Base-by-base conservation (phyloP, 129 eudicot species). In the Heracleum sosnowskyi region DNA sequence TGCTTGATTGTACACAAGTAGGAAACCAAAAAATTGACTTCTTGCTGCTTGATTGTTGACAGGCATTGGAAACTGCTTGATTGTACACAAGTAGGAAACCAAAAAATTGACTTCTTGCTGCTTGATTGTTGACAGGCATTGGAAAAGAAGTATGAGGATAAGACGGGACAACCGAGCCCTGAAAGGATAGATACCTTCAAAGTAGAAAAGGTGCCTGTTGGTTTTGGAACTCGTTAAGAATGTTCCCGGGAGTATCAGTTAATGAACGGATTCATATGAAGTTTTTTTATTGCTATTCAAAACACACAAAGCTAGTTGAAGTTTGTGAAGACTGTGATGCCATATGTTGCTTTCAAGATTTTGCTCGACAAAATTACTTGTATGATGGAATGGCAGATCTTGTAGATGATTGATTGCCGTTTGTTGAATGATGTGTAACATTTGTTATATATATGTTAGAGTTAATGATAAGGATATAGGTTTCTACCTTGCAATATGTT, bases 141-240 rank as follows among this genome's bases (percentile, higher is more conserved):
- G 80, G 98, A 95, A 83, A 85, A 84, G 82, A 88, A 90, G 77
- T 94, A 85, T 5, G 96, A 91, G 85, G 90, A 87, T 29, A 81
- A 69, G 80, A 91, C 94, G 36, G 97, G 98, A 66, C 49, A 81
- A 81, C 76, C 82, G 17, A 90, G 92, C 80, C 98, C 98, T 55
- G 97, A 95, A 80, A 90, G 81, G 81, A 68, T 91, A 69, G 87
- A 87, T 39, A 78, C 82, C 22, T 86, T 90, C 64, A 83, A 86
- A 82, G 90, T 86, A 75, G 83, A 79, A 87, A 90, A 86, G 77
- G 85, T 91, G 3, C 91, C 91, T 75, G 86, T 84, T 16, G 98
- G 96, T 44, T 91, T 87, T 69, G 97, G 97, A 77, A 82, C 45
- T 66, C 42, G 76, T 28, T 42, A 74, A 33, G 41, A 9, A 18